These are phyloP conservation scores for Cryphonectria parasitica DNA, from an alignment of 2,329 filamentous ascomycete species.

Conservation along the genomic window DNA sequence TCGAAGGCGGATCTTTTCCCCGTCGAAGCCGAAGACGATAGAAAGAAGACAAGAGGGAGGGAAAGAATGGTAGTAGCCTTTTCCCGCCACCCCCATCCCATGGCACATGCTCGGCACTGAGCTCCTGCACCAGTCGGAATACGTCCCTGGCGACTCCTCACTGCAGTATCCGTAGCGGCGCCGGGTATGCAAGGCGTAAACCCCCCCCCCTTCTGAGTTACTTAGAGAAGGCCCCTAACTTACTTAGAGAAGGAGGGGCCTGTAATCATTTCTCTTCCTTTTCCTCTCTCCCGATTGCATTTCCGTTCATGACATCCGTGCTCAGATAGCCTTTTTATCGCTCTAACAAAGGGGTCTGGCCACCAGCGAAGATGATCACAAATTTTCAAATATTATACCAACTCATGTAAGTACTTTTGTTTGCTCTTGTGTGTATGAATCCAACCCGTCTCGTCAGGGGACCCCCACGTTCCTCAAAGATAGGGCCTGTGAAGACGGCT, in stretches of 20 bases:
- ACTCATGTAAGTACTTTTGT: neutral
- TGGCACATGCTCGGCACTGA: neutral
- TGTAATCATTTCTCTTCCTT: neutral
- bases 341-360: neutral
- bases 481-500: too few relatives aligned
- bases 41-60: neutral
- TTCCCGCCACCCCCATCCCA: neutral
- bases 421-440: neutral
- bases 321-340: neutral
- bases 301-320: neutral
- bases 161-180: slow-evolving; percentile 1
- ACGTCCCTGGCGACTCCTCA: neutral
- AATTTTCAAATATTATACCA: neutral
- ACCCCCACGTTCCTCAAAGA: too few relatives aligned
- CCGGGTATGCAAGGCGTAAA: slow-evolving; percentile 5
- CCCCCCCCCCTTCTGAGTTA: neutral
- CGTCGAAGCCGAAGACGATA: neutral
- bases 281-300: neutral
- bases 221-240: too few relatives aligned
- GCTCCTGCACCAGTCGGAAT: slow-evolving; percentile 3
- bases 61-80: neutral
- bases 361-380: neutral
- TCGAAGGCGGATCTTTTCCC: neutral
- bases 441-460: too few relatives aligned
- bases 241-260: neutral